phyloP scores from a whole-genome alignment of 176 grass and related monocot species.

The Oropetium thomaeum region DNA sequence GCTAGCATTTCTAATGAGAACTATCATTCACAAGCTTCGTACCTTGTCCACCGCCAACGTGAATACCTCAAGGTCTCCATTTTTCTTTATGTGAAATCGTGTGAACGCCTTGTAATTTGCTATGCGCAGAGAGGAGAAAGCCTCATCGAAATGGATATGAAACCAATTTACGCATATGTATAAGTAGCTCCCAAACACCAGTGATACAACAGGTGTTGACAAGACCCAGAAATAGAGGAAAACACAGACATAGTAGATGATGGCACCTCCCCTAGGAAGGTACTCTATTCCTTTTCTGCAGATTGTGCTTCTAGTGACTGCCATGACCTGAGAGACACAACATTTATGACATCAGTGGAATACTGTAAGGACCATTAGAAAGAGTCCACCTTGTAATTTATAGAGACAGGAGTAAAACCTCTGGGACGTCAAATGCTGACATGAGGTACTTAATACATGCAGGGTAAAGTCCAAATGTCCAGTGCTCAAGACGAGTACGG shows the following conservation, averaged over 20 bases:
- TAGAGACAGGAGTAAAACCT: constrained; percentile 53
- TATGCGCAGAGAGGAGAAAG: constrained; percentile 92
- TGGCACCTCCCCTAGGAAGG: constrained; percentile 76
- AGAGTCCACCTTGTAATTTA: background rate
- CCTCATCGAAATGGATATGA: constrained; percentile 93
- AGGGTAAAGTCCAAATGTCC: constrained; percentile 93
- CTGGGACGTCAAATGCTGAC: constrained; percentile 96
- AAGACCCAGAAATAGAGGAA: constrained; percentile 97
- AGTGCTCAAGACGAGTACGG: constrained; percentile 70
- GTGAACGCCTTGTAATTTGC: constrained; percentile 96
- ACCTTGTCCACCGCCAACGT: constrained; percentile 94
- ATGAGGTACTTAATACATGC: constrained; percentile 99
- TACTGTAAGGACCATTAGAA: background rate
- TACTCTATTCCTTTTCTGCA: constrained; percentile 84
- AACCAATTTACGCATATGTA: constrained; percentile 99
- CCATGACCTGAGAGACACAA: constrained; percentile 70
- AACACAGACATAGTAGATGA: constrained; percentile 87
- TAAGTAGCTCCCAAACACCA: constrained; percentile 93
- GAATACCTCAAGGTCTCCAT: constrained; percentile 86
- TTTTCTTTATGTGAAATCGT: constrained; percentile 78
- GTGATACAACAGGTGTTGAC: constrained; percentile 89
- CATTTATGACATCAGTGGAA: background rate
- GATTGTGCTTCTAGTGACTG: constrained; percentile 77
- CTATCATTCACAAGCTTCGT: background rate
- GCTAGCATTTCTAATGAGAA: background rate